Conservation (phyloP, 129 eudicot species). For the Deinandra increscens region DNA sequence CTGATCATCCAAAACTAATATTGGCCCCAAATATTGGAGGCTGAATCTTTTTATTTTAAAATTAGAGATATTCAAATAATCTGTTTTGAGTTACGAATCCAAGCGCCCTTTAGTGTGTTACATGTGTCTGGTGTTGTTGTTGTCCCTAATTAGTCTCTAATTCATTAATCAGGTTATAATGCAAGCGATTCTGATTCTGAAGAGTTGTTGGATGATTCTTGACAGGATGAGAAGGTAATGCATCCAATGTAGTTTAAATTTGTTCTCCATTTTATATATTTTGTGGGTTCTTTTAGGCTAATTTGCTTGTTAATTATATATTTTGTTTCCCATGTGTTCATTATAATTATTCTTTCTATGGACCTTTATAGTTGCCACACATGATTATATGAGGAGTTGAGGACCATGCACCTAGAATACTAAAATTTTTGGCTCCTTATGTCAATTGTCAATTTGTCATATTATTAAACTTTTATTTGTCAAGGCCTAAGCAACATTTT, state of each 20-base stretch:
- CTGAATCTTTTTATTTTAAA: no score
- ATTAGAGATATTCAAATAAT: neutral
- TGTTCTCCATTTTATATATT: neutral
- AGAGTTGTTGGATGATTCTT: constrained; percentile 52
- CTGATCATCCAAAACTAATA: neutral
- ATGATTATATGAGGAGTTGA: neutral
- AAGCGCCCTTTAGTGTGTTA: neutral
- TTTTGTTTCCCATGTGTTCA: neutral
- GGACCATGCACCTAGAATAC: neutral
- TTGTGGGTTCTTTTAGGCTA: neutral
- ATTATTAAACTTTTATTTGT: neutral
- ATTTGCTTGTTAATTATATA: neutral
- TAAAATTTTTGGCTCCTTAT: neutral
- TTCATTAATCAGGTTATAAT: constrained; percentile 58
- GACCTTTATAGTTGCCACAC: constrained; percentile 8
- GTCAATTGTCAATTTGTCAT: neutral
- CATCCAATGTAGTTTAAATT: neutral
- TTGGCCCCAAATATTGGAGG: no score
- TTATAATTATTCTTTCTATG: neutral
- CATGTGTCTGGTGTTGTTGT: neutral
- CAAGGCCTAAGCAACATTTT: neutral
- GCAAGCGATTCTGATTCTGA: constrained; percentile 91
- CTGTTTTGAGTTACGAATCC: neutral
- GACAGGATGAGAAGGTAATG: constrained; percentile 37
- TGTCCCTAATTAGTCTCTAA: constrained; percentile 1